Base-by-base conservation (phyloP, 2,329 filamentous ascomycete genomes). In the Ophiocordyceps camponoti-leonardi region DNA sequence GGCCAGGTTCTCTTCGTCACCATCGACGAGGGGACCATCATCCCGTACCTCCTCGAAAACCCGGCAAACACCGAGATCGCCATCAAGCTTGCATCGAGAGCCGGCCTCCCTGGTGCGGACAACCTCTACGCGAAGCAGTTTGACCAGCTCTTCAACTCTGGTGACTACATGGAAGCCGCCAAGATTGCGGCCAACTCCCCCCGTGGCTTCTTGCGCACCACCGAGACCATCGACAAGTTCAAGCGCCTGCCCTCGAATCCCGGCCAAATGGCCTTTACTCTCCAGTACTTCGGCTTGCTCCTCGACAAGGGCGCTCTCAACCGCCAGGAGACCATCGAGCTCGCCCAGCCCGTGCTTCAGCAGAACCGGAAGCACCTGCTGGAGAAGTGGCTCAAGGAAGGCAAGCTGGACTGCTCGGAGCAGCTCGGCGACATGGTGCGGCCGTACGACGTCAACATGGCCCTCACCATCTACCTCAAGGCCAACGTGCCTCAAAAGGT, bases 171-270 rank as follows among this genome's bases (percentile, higher is more conserved):
- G 45, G 86, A 92, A 58, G 92, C 92, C 48, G 92, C 92, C 44
- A 95, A 94, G 72, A 83, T 94, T 55, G 93, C 92, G 41, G 93
- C 92, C 44, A 94, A 93, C 70, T 98, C 92, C 3, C 92, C 92
- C 3, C 81, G 90, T 48, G 92, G 92, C 43, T 98, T 98, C 71
- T 72, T 98, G 46, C 85, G 92, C 53, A 96, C 90, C 2, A 75
- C 86, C 20, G 86, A 94, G 58, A 98, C 92, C 7, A 96, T 98
- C 60, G 88, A 95, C 66, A 81, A 84, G 55, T 93, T 98, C 69
- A 96, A 96, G 76, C 78, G 77, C 46, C 72, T 93, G 16, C 86
- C 86, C 14, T 76, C 81, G 49, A 78, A 84, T 53, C 81, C 81
- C 31, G 86, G 86, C 41, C 84, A 93, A 61, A 86, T 98, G 67